A percentile compares a stretch with the other conserved stretches of the same genome.
Evolutionary conservation across 352 stramenopile species (phyloP).

Genomic region (Thalassiosira hispida): DNA sequence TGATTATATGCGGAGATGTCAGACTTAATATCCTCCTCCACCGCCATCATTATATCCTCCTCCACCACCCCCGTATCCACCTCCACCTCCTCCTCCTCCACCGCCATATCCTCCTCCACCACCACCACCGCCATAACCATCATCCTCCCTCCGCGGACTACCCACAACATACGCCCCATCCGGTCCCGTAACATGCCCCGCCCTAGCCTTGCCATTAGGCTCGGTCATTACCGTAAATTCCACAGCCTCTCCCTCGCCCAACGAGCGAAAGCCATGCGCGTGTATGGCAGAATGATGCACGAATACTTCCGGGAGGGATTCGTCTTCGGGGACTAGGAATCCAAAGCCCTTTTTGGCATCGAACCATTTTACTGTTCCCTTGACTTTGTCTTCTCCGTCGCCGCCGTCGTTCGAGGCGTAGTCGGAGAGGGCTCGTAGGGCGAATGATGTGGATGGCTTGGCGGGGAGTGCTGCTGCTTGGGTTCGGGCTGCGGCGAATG

Average conservation of each 20-base stretch:
- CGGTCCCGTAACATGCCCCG: slow-evolving; percentile 61
- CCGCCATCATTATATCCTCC: too few relatives aligned
- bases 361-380: slow-evolving; percentile 81
- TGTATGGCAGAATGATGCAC: slow-evolving; percentile 81
- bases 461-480: too few relatives aligned
- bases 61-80: slow-evolving; percentile 21
- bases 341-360: slow-evolving; percentile 85
- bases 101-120: background rate
- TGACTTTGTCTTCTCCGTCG: slow-evolving; percentile 29
- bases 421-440: background rate
- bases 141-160: slow-evolving; percentile 11
- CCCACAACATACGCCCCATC: slow-evolving; percentile 77
- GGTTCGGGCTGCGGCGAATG: too few relatives aligned
- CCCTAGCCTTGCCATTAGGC: slow-evolving; percentile 45
- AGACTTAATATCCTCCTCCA: too few relatives aligned
- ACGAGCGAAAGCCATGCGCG: slow-evolving; percentile 77
- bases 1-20: too few relatives aligned
- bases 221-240: slow-evolving; percentile 49
- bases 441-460: too few relatives aligned
- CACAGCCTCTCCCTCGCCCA: slow-evolving; percentile 55
- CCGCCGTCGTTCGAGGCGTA: slow-evolving; percentile 12
- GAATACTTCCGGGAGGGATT: slow-evolving; percentile 70
- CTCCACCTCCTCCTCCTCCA: background rate
- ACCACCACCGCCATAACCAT: slow-evolving; percentile 17
- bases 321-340: slow-evolving; percentile 84